phyloP scores from a whole-genome alignment of 1,284 basidiomycete genomes.

The Melanopsichium pennsylvanicum region DNA sequence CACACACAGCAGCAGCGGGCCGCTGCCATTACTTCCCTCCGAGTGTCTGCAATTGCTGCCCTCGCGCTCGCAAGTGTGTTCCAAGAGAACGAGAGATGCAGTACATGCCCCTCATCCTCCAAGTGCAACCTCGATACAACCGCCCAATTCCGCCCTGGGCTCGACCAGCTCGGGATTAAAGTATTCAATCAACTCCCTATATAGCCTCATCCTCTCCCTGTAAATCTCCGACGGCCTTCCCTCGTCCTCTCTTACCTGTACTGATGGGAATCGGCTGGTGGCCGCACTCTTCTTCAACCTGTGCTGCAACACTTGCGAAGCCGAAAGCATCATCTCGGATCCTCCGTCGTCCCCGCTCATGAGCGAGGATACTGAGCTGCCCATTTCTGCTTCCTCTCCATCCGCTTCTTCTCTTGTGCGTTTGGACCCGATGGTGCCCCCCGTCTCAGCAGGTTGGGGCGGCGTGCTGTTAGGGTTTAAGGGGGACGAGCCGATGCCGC shows the following conservation, averaged over 20 bases:
- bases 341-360: slow-evolving; percentile 34
- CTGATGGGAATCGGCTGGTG: slow-evolving; percentile 1
- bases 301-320: slow-evolving; percentile 33
- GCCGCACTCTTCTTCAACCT: slow-evolving; percentile 12
- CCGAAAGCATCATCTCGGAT: slow-evolving; percentile 44
- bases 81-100: no score
- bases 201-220: slow-evolving; percentile 52
- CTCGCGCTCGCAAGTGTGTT: no score
- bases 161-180: slow-evolving; percentile 57
- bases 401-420: slow-evolving; percentile 34
- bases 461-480: slow-evolving; percentile 14
- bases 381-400: slow-evolving; percentile 41
- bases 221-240: slow-evolving; percentile 40
- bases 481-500: slow-evolving; percentile 26
- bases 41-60: no score
- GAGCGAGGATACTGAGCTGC: slow-evolving; percentile 31
- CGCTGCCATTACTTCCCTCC: no score
- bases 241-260: slow-evolving; percentile 30
- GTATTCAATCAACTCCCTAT: slow-evolving; percentile 58
- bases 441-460: slow-evolving; percentile 2
- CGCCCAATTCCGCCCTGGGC: slow-evolving; percentile 58
- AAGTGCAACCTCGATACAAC: slow-evolving; percentile 47
- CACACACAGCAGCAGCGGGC: no score
- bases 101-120: slow-evolving; percentile 25
- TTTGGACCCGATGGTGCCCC: slow-evolving; percentile 29